Conservation (phyloP, 768 basidiomycete genomes). For the Suillus discolor region DNA sequence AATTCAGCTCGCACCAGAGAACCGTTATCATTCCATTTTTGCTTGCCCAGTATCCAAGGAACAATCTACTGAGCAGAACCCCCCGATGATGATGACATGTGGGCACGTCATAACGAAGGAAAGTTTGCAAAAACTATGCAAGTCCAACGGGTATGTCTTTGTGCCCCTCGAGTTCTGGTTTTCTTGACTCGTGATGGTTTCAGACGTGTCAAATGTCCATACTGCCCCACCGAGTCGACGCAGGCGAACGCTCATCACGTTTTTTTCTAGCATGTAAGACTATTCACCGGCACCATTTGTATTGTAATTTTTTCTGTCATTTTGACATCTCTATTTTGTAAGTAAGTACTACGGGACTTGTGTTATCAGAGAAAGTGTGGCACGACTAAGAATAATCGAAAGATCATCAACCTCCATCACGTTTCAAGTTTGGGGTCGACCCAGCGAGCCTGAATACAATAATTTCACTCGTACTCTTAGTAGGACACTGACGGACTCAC, state of each 20-base stretch:
- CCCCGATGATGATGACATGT: constrained; percentile 97
- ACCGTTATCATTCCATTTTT: constrained; percentile 96
- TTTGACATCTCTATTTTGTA: constrained; percentile 4
- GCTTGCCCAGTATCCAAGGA: constrained; percentile 98
- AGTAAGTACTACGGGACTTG: constrained; percentile 15
- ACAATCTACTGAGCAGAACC: constrained; percentile 90
- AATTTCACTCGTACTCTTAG: not conserved
- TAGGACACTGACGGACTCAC: constrained; percentile 37
- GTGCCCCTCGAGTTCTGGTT: not conserved
- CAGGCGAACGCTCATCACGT: constrained; percentile 59
- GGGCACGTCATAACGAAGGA: constrained; percentile 96
- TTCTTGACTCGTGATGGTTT: constrained; percentile 7
- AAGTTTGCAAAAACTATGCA: constrained; percentile 86
- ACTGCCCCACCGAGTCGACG: constrained; percentile 85
- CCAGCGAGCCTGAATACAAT: constrained; percentile 28
- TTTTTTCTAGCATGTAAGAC: constrained; percentile 51
- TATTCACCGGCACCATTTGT: constrained; percentile 10
- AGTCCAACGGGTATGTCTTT: constrained; percentile 70
- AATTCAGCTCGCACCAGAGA: constrained; percentile 82
- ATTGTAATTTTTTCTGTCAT: constrained; percentile 9
- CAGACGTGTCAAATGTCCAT: constrained; percentile 95
- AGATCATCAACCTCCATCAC: not conserved
- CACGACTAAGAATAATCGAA: not conserved
- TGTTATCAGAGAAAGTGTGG: not conserved
- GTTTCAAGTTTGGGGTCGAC: constrained; percentile 21